Conservation (phyloP, 1,284 basidiomycete genomes). For the Thelephora terrestris region DNA sequence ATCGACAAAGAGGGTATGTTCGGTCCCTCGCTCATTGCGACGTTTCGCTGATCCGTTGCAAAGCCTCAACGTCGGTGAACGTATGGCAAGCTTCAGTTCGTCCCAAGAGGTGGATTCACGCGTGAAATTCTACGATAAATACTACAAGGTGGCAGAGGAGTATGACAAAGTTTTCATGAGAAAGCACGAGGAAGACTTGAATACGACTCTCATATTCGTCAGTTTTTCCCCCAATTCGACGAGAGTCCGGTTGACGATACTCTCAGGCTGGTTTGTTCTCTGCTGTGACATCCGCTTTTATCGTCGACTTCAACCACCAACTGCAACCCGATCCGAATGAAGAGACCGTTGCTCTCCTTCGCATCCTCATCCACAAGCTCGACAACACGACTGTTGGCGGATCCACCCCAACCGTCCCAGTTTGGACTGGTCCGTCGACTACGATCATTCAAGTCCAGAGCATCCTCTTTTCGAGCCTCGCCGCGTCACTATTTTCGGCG, state of each 20-base stretch:
- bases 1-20: too few relatives aligned
- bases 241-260: too few relatives aligned
- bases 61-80: too few relatives aligned
- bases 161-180: slow-evolving; percentile 2
- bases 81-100: too few relatives aligned
- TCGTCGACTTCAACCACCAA: slow-evolving; percentile 5
- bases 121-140: neutral
- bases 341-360: neutral
- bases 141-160: neutral
- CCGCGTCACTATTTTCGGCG: neutral
- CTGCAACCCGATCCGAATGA: slow-evolving; percentile 5
- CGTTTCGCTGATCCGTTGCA: too few relatives aligned
- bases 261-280: slow-evolving; percentile 7
- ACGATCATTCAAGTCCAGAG: neutral
- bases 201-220: slow-evolving; percentile 7
- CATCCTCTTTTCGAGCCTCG: slow-evolving; percentile 2
- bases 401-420: neutral
- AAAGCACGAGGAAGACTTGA: slow-evolving; percentile 6
- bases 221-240: neutral
- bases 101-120: too few relatives aligned
- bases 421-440: neutral
- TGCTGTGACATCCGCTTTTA: slow-evolving; percentile 8
- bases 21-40: too few relatives aligned
- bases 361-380: neutral
- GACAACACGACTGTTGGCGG: neutral